These are phyloP conservation scores for Exophiala alcalophila DNA, from an alignment of 2,329 filamentous ascomycete genomes.

Conservation along the genomic window DNA sequence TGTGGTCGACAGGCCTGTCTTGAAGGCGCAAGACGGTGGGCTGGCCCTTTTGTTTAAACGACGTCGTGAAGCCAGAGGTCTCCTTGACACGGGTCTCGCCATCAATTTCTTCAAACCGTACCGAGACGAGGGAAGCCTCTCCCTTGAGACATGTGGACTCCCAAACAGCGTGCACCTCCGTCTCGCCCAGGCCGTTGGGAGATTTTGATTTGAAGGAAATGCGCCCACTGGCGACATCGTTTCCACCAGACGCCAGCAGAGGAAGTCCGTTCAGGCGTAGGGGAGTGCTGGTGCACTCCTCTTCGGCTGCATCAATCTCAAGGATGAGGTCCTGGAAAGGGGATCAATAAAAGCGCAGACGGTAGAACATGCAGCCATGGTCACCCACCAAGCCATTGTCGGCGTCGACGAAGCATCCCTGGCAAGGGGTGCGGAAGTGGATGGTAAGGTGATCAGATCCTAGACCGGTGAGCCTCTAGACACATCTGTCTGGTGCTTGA, in stretches of 20 bases:
- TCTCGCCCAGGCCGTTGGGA: conserved; percentile 20
- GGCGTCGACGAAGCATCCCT: conserved; percentile 21
- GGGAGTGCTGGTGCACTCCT: conserved; percentile 31
- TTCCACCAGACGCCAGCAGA: conserved; percentile 21
- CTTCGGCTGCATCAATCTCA: conserved; percentile 29
- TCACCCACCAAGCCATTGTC: conserved; percentile 27
- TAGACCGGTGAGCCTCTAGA: conserved; percentile 12
- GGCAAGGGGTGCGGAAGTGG: conserved; percentile 26
- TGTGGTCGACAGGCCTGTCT: conserved; percentile 29
- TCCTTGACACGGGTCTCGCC: conserved; percentile 25
- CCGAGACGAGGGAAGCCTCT: conserved; percentile 33
- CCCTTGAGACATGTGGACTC: conserved; percentile 33
- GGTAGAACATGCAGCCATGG: conserved; percentile 1
- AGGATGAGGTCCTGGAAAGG: conserved; percentile 32
- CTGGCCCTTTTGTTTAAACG: conserved; percentile 32
- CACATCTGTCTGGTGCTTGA: not conserved
- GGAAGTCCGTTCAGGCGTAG: conserved; percentile 34
- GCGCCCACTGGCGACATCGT: conserved; percentile 26
- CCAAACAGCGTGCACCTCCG: conserved; percentile 30
- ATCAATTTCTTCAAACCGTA: conserved; percentile 30
- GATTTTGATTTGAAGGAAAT: conserved; percentile 29
- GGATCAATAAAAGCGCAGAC: conserved; percentile 8
- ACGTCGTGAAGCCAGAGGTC: conserved; percentile 36
- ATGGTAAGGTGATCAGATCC: conserved; percentile 23
- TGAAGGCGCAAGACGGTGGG: conserved; percentile 33